Conservation (phyloP, 768 basidiomycete genomes). For the Boletus vermiculosoides region DNA sequence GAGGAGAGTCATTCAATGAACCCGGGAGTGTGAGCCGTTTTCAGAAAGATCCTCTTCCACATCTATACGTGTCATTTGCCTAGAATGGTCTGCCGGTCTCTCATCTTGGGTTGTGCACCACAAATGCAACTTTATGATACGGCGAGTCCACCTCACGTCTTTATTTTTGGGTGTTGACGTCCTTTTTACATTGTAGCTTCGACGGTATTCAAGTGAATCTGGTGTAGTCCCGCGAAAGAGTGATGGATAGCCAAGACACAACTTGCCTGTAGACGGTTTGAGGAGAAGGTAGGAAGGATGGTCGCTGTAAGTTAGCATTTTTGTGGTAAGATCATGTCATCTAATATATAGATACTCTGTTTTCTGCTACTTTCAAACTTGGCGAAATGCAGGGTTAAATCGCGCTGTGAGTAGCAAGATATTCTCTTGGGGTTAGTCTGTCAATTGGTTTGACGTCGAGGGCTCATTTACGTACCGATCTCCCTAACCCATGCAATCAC, state of each 20-base stretch:
- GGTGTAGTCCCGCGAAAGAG: neutral
- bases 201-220: neutral
- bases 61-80: neutral
- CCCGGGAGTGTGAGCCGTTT: too few species aligned
- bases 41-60: neutral
- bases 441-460: neutral
- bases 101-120: neutral
- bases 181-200: neutral
- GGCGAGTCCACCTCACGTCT: neutral
- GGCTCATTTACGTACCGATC: conserved; percentile 2
- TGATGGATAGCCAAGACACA: neutral
- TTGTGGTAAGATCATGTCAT: neutral
- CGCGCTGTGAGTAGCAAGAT: neutral
- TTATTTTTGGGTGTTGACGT: neutral
- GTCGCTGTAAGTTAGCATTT: neutral
- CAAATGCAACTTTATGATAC: neutral
- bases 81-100: neutral
- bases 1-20: neutral
- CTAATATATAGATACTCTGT: neutral
- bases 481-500: neutral
- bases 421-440: neutral
- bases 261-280: neutral
- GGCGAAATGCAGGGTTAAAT: neutral
- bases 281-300: neutral
- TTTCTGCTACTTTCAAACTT: neutral